Conservation (phyloP, 805 yeast genomes). For the Cyberlindnera nakhonratchasimensis region DNA sequence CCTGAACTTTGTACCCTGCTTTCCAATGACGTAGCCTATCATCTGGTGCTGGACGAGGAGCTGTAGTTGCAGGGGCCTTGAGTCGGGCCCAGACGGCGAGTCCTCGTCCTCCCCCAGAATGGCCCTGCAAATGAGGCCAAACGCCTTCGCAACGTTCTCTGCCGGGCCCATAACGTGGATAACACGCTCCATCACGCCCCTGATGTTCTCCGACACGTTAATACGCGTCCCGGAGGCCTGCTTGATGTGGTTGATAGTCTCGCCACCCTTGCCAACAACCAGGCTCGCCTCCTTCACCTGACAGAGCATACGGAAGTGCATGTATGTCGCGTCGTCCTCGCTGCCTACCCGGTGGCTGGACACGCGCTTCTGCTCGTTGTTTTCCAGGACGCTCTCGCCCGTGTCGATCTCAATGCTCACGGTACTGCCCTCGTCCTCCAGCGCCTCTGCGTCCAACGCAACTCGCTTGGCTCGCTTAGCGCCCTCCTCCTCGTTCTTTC, state of each 20-base stretch:
- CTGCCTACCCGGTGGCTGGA: constrained; percentile 31
- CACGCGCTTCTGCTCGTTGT: constrained; percentile 4
- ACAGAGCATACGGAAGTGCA: constrained; percentile 71
- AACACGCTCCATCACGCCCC: constrained; percentile 71
- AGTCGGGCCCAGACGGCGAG: constrained; percentile 52
- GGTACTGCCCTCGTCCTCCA: constrained; percentile 29
- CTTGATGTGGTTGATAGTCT: constrained; percentile 60
- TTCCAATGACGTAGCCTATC: constrained; percentile 81
- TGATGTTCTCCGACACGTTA: constrained; percentile 68
- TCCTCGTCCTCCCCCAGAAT: constrained; percentile 65
- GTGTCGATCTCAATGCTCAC: constrained; percentile 6
- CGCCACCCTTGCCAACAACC: constrained; percentile 81
- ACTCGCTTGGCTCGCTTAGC: constrained; percentile 50
- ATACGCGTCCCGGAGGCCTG: constrained; percentile 61
- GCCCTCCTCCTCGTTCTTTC: constrained; percentile 62
- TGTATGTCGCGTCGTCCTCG: constrained; percentile 54
- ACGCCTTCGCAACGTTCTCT: constrained; percentile 77
- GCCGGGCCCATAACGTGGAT: constrained; percentile 71
- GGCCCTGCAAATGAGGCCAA: constrained; percentile 67
- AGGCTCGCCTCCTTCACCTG: constrained; percentile 71
- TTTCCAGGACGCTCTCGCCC: constrained; percentile 10
- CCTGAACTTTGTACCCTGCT: constrained; percentile 65
- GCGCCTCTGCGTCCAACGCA: constrained; percentile 62
- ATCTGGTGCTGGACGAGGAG: constrained; percentile 72
- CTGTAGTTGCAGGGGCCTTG: constrained; percentile 53